Conservation (phyloP, 352 stramenopile species). For the Phytophthora brassicae region DNA sequence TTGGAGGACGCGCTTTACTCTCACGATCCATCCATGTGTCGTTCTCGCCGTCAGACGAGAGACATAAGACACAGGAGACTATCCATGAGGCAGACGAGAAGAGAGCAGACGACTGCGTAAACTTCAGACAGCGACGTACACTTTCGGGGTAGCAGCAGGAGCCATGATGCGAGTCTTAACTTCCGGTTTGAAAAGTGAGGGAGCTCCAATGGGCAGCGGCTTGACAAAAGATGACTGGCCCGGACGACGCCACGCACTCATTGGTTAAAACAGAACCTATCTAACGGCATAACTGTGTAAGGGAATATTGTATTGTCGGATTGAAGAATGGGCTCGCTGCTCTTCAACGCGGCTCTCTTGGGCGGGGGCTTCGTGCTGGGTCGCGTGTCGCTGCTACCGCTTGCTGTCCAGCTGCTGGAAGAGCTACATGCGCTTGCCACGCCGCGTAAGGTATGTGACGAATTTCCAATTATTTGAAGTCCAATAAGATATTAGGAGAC, state of each 20-base stretch:
- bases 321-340: conserved; percentile 43
- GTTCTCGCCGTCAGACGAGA: conserved; percentile 1
- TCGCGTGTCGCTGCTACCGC: conserved; percentile 50
- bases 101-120: neutral
- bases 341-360: conserved; percentile 65
- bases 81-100: conserved; percentile 41
- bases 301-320: neutral
- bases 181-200: conserved; percentile 90
- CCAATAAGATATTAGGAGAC: neutral
- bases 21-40: conserved; percentile 77
- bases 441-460: conserved; percentile 45
- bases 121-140: conserved; percentile 57
- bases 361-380: conserved; percentile 67
- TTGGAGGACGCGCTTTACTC: conserved; percentile 64
- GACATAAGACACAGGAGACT: conserved; percentile 44
- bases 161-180: conserved; percentile 75
- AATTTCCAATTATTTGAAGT: neutral
- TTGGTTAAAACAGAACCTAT: conserved; percentile 38
- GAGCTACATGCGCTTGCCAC: conserved; percentile 48
- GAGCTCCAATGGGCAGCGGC: neutral
- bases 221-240: conserved; percentile 32
- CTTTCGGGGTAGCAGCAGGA: conserved; percentile 66
- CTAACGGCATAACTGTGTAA: neutral
- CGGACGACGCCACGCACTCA: conserved; percentile 9
- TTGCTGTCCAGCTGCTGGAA: conserved; percentile 43